A percentile compares a stretch with the other conserved stretches of the same genome.
Evolutionary conservation across 768 basidiomycete genomes (phyloP).

Genomic region (Trametes cinnabarina): DNA sequence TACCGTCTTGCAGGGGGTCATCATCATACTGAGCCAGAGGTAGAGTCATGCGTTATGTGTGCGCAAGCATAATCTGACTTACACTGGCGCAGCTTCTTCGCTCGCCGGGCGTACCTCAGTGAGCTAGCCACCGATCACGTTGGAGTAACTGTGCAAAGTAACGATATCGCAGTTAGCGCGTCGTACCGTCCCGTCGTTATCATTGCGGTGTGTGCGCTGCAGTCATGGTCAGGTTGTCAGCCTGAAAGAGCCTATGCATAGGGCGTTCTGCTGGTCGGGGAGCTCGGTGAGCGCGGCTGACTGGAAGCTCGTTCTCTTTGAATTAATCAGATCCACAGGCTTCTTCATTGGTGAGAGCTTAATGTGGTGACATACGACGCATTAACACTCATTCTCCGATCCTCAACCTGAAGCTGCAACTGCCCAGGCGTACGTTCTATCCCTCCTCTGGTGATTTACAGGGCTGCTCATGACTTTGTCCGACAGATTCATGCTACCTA

Average conservation of each 20-base stretch:
- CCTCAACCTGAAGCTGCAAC: background rate
- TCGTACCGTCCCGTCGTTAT: background rate
- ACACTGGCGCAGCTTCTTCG: background rate
- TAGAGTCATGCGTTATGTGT: background rate
- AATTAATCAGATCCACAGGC: background rate
- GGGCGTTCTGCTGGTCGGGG: background rate
- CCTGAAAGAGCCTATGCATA: background rate
- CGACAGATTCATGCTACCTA: background rate
- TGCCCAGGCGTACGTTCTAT: background rate
- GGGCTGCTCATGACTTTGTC: background rate
- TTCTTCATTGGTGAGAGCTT: background rate
- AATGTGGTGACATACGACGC: background rate
- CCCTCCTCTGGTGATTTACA: too few relatives aligned
- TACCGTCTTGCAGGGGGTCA: background rate
- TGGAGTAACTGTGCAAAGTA: background rate
- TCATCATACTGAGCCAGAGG: slow-evolving; percentile 3
- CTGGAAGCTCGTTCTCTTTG: background rate
- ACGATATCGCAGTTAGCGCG: background rate
- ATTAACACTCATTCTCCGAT: background rate
- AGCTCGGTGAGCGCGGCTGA: background rate
- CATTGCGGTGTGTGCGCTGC: background rate
- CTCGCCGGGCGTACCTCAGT: slow-evolving; percentile 2
- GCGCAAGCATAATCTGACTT: background rate
- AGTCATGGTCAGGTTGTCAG: background rate
- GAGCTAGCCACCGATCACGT: background rate